phyloP scores from a whole-genome alignment of 1,284 basidiomycete genomes.

The Tilletia caries region DNA sequence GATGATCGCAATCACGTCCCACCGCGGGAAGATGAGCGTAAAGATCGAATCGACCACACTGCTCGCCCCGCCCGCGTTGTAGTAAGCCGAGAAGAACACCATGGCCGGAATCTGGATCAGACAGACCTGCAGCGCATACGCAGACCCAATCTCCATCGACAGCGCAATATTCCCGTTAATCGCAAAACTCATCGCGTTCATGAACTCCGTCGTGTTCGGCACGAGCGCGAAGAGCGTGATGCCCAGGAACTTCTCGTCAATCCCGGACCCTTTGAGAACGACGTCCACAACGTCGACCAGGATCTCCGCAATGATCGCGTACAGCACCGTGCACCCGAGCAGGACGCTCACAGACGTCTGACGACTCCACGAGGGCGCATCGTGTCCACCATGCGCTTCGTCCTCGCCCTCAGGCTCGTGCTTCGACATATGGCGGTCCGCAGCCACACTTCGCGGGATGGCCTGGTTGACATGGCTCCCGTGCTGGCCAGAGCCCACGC shows the following conservation, averaged over 20 bases:
- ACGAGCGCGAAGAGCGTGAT: slow-evolving; percentile 95
- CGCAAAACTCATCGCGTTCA: slow-evolving; percentile 99
- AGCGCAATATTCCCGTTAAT: slow-evolving; percentile 95
- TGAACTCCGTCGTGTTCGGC: slow-evolving; percentile 98
- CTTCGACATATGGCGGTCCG: slow-evolving; percentile 32
- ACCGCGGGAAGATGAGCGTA: slow-evolving; percentile 86
- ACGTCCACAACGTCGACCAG: slow-evolving; percentile 94
- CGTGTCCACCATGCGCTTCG: slow-evolving; percentile 76
- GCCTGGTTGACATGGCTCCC: slow-evolving; percentile 22
- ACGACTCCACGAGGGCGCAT: slow-evolving; percentile 70
- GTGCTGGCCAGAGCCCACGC: slow-evolving; percentile 10
- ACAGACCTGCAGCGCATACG: slow-evolving; percentile 96
- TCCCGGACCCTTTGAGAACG: slow-evolving; percentile 83
- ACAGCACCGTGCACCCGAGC: slow-evolving; percentile 75
- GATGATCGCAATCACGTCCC: slow-evolving; percentile 95
- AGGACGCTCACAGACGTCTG: slow-evolving; percentile 42
- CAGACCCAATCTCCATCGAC: slow-evolving; percentile 95
- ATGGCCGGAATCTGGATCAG: slow-evolving; percentile 96
- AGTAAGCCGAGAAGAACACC: slow-evolving; percentile 96
- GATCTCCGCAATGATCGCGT: slow-evolving; percentile 93
- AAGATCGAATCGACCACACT: slow-evolving; percentile 29
- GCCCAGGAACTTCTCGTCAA: slow-evolving; percentile 96
- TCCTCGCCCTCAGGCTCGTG: slow-evolving; percentile 45
- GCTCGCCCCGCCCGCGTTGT: slow-evolving; percentile 57
- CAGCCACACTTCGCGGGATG: slow-evolving; percentile 14